Evolutionary conservation across 345 rosid species (phyloP).

Genomic region (Rubroshorea leprosula): DNA sequence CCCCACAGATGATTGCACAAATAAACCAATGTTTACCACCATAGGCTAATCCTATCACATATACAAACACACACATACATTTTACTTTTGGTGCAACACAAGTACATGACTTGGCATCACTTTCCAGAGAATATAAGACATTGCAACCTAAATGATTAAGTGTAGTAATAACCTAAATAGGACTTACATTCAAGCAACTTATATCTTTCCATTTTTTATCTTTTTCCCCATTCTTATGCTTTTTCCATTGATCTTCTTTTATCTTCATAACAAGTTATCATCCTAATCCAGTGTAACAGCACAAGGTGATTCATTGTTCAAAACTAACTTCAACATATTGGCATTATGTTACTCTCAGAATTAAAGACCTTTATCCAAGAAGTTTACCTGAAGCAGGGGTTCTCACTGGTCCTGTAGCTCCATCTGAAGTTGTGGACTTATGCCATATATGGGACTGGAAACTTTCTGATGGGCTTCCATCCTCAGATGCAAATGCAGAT

Average conservation of each 20-base stretch:
- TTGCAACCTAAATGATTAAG: neutral
- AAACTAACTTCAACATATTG: neutral
- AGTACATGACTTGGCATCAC: neutral
- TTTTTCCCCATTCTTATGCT: neutral
- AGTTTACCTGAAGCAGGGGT: conserved; percentile 69
- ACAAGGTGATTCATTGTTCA: neutral
- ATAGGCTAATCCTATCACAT: no score
- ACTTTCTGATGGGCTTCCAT: conserved; percentile 58
- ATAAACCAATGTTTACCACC: no score
- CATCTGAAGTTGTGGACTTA: conserved; percentile 66
- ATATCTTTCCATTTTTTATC: neutral
- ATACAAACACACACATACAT: no score
- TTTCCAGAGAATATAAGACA: neutral
- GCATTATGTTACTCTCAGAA: neutral
- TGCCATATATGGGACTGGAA: conserved; percentile 46
- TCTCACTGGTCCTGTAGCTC: conserved; percentile 25
- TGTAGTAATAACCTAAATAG: neutral
- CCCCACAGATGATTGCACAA: no score
- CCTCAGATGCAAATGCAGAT: conserved; percentile 56
- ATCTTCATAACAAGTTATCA: neutral
- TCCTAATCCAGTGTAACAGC: neutral
- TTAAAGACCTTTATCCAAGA: neutral
- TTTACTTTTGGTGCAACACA: neutral
- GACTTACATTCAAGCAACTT: neutral
- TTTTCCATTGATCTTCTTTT: neutral